Evolutionary conservation across 257 asterid species (phyloP), one percentile per base, ranked within the genome.

Genomic region (Forsythia viridissima): DNA sequence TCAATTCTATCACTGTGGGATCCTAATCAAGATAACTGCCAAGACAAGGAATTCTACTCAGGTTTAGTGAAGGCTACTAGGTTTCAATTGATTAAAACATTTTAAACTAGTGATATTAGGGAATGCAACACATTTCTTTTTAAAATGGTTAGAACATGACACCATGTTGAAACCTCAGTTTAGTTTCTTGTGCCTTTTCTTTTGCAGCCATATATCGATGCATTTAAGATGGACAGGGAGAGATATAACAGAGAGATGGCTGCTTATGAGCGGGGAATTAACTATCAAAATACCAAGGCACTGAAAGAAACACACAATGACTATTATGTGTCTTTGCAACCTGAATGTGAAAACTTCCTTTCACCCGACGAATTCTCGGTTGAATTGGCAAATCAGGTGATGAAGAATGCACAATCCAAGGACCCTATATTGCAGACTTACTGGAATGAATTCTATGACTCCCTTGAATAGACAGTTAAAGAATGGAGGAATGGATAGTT

Each of bases 191-290:
- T 55, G 30, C 52, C 5, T 38, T 41, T 57, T 40, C 44, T 39
- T 80, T 44, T 75, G 72, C 91, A 93, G 98, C 93, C 94, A 10
- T 93, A 83, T 71, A 20, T 84, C 0, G 96, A 91, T 73, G 97
- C 92, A 37, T 80, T 91, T 78, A 84, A 80, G 80, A 79, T 79
- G 84, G 98, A 93, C 87, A 89, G 74, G 83, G 96, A 88, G 74
- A 88, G 97, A 75, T 93, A 84, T 42, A 75, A 65, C 5, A 81
- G 79, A 71, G 93, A 93, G 77, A 78, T 85, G 90, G 85, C 82
- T 69, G 70, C 76, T 51, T 82, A 88, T 66, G 76, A 66, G 71
- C 83, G 55, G 34, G 1, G 0, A 30, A 30, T 30, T 30, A 30
- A 30, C 34, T 30, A 30, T 30, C 34, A 30, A 30, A 30, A 30